Conservation (phyloP, 306 rosid genomes). For the Rosa chinensis region DNA sequence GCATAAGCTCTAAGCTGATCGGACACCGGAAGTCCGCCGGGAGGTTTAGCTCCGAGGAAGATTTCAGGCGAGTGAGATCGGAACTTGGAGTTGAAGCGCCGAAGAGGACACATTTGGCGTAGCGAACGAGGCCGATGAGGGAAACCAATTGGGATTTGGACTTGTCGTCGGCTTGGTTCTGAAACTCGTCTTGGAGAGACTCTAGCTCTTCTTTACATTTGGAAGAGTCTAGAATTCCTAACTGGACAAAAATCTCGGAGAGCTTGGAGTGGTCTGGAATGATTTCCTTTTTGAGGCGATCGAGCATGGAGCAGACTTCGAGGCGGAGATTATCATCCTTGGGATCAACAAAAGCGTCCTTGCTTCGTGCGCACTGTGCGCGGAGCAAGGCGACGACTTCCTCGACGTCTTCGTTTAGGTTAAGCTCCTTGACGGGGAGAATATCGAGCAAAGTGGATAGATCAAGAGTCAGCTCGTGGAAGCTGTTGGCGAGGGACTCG, state of each 20-base stretch:
- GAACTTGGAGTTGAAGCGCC: slow-evolving; percentile 57
- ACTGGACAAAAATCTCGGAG: slow-evolving; percentile 41
- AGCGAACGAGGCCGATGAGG: slow-evolving; percentile 78
- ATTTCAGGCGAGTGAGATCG: slow-evolving; percentile 17
- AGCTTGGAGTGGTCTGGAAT: slow-evolving; percentile 51
- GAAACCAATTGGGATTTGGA: slow-evolving; percentile 56
- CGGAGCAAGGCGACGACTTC: slow-evolving; percentile 61
- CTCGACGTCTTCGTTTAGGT: slow-evolving; percentile 58
- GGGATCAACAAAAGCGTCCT: slow-evolving; percentile 27
- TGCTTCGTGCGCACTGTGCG: slow-evolving; percentile 51
- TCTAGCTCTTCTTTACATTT: slow-evolving; percentile 76
- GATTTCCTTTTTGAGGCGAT: slow-evolving; percentile 65
- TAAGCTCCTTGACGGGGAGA: slow-evolving; percentile 53
- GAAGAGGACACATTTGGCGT: slow-evolving; percentile 75
- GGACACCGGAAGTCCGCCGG: slow-evolving; percentile 87
- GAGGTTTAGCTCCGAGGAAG: slow-evolving; percentile 36
- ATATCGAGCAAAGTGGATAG: slow-evolving; percentile 73
- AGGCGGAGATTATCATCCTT: slow-evolving; percentile 43
- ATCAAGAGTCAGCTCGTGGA: slow-evolving; percentile 65
- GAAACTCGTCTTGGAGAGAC: slow-evolving; percentile 67
- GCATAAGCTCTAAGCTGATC: slow-evolving; percentile 73
- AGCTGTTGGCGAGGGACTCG: slow-evolving; percentile 45
- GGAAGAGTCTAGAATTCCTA: slow-evolving; percentile 58
- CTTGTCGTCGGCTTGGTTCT: slow-evolving; percentile 60
- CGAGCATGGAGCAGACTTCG: slow-evolving; percentile 49